Base-by-base conservation (phyloP, 805 yeast species). In the Ogataea thermomethanolica region DNA sequence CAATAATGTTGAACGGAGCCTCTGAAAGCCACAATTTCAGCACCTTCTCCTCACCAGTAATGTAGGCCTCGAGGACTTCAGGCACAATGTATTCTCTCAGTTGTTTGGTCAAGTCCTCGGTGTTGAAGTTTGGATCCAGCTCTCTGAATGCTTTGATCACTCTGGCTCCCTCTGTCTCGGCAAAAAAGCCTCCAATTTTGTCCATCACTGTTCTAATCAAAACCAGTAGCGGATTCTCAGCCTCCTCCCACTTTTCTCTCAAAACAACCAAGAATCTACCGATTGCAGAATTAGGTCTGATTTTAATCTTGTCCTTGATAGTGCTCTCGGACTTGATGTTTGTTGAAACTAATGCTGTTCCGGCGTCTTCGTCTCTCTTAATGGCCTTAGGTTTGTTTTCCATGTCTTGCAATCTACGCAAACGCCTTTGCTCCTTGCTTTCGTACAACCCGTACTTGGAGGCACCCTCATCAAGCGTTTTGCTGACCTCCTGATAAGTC, bases 141-240 rank as follows among this genome's bases (percentile, higher is more conserved):
- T 79, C 76, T 66, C 79, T 84, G 69, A 93, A 87, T 58, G 82
- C 79, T 51, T 84, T 80, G 48, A 85, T 72, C n/a, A 90, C 99
- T 63, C 84, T 84, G 15, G 96, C 97, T 49, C 86, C 80, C 69
- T 93, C 99, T 26, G 98, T 93, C 68, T 93, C 99, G 29, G 93
- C 93, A 58, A 90, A 90, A 57, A 90, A 80, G 5, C 95, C 88
- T 36, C 93, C 82, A 41, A 93, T 68, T 58, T 87, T 84, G 58
- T 82, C 87, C 29, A 84, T 59, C 17, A 93, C 67, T 14, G 91
- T 84, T 68, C 99, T 79, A 39, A 93, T 66, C 29, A 84, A 65
- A 8, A 90, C 78, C 46, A 93, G 76, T 55, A 93, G 70, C 7
- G 96, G 96, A 64, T 93, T 93, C 54, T 91, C 98, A 39, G 89